A percentile compares a stretch with the other conserved stretches of the same genome.
Evolutionary conservation across 805 yeast species (phyloP).

Genomic region (Ogataea trehalophila): DNA sequence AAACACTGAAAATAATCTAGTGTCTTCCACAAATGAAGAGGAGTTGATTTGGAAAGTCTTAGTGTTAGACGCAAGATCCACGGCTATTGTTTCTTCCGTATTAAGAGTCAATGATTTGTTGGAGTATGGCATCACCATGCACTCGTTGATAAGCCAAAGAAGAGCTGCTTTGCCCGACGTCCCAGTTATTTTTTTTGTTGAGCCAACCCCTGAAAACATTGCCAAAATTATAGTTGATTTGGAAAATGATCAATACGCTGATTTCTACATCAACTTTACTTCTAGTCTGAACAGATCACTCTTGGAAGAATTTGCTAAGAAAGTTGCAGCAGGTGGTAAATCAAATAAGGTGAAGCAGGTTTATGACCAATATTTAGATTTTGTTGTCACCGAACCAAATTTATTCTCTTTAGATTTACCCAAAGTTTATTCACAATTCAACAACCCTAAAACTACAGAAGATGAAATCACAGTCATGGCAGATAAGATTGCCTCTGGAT

Average conservation of each 20-base stretch:
- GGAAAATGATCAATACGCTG: constrained; percentile 68
- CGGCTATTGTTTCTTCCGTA: constrained; percentile 89
- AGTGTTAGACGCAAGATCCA: constrained; percentile 74
- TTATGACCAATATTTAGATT: constrained; percentile 90
- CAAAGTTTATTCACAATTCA: constrained; percentile 61
- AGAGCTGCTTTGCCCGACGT: constrained; percentile 90
- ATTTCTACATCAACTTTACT: constrained; percentile 77
- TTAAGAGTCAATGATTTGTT: constrained; percentile 86
- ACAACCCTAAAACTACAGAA: constrained; percentile 69
- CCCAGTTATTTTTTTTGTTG: constrained; percentile 88
- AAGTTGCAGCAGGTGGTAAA: constrained; percentile 62
- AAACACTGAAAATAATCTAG: constrained; percentile 56
- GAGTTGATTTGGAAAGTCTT: constrained; percentile 89
- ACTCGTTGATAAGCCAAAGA: constrained; percentile 62
- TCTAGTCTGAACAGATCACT: constrained; percentile 71
- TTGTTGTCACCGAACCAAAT: constrained; percentile 88
- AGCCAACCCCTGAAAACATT: constrained; percentile 80
- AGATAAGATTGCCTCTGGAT: constrained; percentile 68
- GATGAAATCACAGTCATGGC: constrained; percentile 65
- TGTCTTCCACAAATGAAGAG: constrained; percentile 48
- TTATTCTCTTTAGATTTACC: constrained; percentile 73
- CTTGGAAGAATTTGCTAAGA: constrained; percentile 83
- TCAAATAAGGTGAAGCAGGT: constrained; percentile 77
- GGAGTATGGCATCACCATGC: constrained; percentile 89
- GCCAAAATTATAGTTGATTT: constrained; percentile 67